Evolutionary conservation across 768 basidiomycete genomes (phyloP).

Genomic region (Lentinus tigrinus): DNA sequence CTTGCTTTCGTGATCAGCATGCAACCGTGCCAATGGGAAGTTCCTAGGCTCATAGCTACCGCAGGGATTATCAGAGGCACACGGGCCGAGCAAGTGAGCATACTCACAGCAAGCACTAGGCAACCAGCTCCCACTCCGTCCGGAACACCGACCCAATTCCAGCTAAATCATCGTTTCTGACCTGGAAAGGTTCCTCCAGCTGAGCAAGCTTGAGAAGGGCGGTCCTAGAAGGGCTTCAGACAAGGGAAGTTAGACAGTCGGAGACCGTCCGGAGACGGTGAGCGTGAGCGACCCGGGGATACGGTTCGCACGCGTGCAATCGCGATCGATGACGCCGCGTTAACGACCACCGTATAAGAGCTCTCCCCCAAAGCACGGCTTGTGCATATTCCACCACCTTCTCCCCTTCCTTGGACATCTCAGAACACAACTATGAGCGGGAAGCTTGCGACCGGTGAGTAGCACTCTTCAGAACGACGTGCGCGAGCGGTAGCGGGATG

Average conservation of each 20-base stretch:
- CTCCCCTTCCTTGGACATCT: not conserved
- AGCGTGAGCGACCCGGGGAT: slow-evolving; percentile 4
- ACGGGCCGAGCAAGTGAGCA: too few relatives aligned
- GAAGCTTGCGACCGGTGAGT: slow-evolving; percentile 59
- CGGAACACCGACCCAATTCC: too few relatives aligned
- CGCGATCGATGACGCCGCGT: slow-evolving; percentile 18
- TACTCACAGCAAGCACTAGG: too few relatives aligned
- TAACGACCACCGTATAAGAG: slow-evolving; percentile 14
- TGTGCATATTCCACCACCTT: not conserved
- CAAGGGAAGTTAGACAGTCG: not conserved
- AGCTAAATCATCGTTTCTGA: too few relatives aligned
- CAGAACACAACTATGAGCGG: slow-evolving; percentile 50
- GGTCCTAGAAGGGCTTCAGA: not conserved
- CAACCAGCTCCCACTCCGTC: too few relatives aligned
- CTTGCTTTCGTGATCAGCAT: too few relatives aligned
- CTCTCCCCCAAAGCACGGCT: not conserved
- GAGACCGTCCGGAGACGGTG: slow-evolving; percentile 4
- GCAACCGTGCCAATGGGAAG: too few relatives aligned
- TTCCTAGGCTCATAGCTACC: too few relatives aligned
- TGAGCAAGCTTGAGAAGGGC: not conserved
- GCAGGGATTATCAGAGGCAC: too few relatives aligned
- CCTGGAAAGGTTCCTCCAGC: not conserved
- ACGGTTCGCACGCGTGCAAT: slow-evolving; percentile 9
- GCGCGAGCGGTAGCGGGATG: not conserved
- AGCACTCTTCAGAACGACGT: not conserved